Evolutionary conservation across 2,329 filamentous ascomycete species (phyloP).

Genomic region (Calonectria pteridis): DNA sequence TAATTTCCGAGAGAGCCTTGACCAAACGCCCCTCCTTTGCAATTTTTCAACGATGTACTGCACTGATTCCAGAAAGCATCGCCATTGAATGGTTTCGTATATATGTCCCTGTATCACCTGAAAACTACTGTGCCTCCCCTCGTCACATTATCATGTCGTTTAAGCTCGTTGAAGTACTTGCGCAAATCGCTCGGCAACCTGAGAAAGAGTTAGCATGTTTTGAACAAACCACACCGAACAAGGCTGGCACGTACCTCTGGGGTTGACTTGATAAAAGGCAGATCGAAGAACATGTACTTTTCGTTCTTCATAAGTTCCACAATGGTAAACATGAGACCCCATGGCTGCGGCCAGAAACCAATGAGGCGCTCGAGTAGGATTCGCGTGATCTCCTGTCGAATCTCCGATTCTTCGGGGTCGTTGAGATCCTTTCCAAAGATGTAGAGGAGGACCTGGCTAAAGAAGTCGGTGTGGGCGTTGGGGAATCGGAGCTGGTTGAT

Average conservation of each 20-base stretch:
- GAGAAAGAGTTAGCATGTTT: constrained; percentile 24
- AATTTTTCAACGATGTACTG: constrained; percentile 37
- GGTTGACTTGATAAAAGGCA: constrained; percentile 90
- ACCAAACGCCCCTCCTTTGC: constrained; percentile 38
- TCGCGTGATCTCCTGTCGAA: constrained; percentile 91
- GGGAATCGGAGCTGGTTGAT: constrained; percentile 93
- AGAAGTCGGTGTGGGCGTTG: constrained; percentile 92
- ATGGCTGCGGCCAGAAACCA: constrained; percentile 92
- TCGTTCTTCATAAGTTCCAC: constrained; percentile 93
- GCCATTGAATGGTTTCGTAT: constrained; percentile 30
- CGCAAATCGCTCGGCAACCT: constrained; percentile 54
- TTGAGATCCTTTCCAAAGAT: constrained; percentile 83
- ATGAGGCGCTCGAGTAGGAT: constrained; percentile 90
- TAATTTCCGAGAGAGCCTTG: constrained; percentile 42
- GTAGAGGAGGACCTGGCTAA: constrained; percentile 86
- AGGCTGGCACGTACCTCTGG: constrained; percentile 75
- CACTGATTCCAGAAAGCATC: constrained; percentile 41
- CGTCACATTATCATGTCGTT: constrained; percentile 18
- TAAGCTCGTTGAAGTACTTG: constrained; percentile 51
- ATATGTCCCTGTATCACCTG: constrained; percentile 18
- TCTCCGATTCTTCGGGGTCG: constrained; percentile 81
- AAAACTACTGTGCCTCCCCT: constrained; percentile 11
- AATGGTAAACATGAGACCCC: constrained; percentile 91
- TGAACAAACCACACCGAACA: too few species aligned
- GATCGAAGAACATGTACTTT: constrained; percentile 90